These are phyloP conservation scores for Fusarium udum DNA, from an alignment of 2,329 filamentous ascomycete genomes.

Conservation along the genomic window DNA sequence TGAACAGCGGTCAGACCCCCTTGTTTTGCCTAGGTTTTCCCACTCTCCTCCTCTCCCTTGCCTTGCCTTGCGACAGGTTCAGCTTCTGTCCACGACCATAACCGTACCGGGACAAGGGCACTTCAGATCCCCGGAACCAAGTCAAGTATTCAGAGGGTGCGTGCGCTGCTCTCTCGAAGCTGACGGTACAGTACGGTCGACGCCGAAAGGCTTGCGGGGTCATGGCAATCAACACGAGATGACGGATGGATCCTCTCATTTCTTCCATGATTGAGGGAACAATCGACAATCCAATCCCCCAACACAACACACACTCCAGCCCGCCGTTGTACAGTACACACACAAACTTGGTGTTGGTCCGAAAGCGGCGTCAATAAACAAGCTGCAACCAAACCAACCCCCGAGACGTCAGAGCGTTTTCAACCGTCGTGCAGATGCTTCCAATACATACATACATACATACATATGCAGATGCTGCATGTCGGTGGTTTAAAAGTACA, in stretches of 20 bases:
- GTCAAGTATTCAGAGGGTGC: slow-evolving; percentile 1
- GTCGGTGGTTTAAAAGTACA: neutral
- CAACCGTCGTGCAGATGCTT: slow-evolving; percentile 29
- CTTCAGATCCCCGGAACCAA: slow-evolving; percentile 31
- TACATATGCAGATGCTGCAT: neutral
- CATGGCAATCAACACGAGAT: slow-evolving; percentile 45
- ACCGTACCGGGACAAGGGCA: slow-evolving; percentile 25
- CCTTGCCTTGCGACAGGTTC: slow-evolving; percentile 28
- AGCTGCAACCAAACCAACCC: neutral
- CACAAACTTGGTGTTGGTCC: slow-evolving; percentile 1
- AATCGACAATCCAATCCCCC: neutral
- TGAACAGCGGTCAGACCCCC: slow-evolving; percentile 44
- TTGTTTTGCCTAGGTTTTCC: slow-evolving; percentile 19
- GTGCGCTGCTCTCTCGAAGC: slow-evolving; percentile 20
- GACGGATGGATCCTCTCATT: slow-evolving; percentile 45
- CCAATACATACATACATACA: slow-evolving; percentile 4
- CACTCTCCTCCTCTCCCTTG: slow-evolving; percentile 5
- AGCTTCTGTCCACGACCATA: slow-evolving; percentile 27
- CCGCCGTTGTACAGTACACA: slow-evolving; percentile 3
- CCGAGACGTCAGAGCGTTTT: slow-evolving; percentile 13
- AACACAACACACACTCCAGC: neutral
- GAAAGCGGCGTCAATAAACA: slow-evolving; percentile 5
- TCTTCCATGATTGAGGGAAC: slow-evolving; percentile 23
- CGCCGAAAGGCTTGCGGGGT: slow-evolving; percentile 42
- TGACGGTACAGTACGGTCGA: slow-evolving; percentile 38